Evolutionary conservation across 225 moss, liverwort and hornwort genomes (phyloP).

Genomic region (Sphagnum contortum): DNA sequence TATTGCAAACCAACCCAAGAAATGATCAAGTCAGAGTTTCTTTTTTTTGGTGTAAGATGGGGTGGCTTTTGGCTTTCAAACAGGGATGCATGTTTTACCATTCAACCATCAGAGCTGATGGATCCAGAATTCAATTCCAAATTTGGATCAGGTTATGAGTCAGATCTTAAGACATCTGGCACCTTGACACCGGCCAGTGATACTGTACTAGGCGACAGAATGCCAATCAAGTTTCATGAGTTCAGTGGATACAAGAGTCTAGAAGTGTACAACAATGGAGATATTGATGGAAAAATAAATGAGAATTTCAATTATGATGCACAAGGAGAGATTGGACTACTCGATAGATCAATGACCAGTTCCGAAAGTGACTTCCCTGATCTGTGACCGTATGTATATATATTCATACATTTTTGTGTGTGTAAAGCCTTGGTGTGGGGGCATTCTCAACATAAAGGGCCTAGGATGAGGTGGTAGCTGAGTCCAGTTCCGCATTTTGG

Average conservation of each 20-base stretch:
- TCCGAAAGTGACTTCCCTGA: conserved; percentile 45
- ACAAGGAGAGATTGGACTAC: conserved; percentile 36
- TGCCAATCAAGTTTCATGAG: conserved; percentile 2
- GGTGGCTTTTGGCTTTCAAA: neutral
- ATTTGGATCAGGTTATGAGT: conserved; percentile 37
- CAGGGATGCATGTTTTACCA: conserved; percentile 74
- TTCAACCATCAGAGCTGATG: conserved; percentile 80
- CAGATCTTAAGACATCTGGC: conserved; percentile 38
- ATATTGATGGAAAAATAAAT: conserved; percentile 57
- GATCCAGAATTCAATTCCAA: conserved; percentile 49
- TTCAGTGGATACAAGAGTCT: no score
- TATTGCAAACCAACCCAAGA: no score
- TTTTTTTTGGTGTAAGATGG: neutral
- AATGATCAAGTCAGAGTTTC: no score
- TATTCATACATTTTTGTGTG: no score
- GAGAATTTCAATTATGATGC: conserved; percentile 56
- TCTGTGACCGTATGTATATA: no score
- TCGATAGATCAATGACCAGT: conserved; percentile 56
- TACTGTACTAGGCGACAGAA: conserved; percentile 27
- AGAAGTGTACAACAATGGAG: conserved; percentile 3
- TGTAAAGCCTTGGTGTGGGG: no score
- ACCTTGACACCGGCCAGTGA: conserved; percentile 25
- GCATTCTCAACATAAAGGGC: no score
- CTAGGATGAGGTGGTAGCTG: no score
- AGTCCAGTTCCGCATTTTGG: no score